Percentiles rank a stretch among this genome's conserved stretches.
Evolutionary conservation across 208 protist species (phyloP).

Genomic region (Naegleria lovaniensis): DNA sequence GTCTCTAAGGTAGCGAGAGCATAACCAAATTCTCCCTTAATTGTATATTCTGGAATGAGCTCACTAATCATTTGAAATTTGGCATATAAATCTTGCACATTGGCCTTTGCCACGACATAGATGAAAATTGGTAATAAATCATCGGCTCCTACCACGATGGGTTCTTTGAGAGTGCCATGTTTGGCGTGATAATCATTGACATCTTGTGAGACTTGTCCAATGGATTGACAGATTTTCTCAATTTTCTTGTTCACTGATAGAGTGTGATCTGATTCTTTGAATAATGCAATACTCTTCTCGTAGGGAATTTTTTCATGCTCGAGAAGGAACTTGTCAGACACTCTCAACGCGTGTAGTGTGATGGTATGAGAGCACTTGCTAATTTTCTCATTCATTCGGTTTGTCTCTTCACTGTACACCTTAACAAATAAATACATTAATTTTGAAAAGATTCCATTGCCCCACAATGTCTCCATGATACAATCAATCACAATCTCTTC

Average conservation of each 20-base stretch:
- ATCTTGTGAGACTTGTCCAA: not conserved
- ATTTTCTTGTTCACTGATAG: not conserved
- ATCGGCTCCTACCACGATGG: not conserved
- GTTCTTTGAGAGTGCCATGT: not conserved
- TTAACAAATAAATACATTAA: not conserved
- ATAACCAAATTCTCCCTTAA: not conserved
- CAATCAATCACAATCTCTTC: not conserved
- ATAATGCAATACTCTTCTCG: not conserved
- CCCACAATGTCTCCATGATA: not conserved
- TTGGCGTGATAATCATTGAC: not conserved
- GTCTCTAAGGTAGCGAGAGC: not conserved
- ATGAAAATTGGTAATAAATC: not conserved
- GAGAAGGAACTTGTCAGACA: not conserved
- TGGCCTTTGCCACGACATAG: not conserved
- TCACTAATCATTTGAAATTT: not conserved
- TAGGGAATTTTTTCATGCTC: not conserved
- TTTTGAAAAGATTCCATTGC: not conserved
- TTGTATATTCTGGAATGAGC: not conserved
- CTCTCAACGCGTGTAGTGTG: not conserved
- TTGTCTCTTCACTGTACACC: not conserved
- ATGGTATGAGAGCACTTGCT: not conserved
- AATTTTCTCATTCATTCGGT: not conserved
- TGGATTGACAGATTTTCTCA: not conserved
- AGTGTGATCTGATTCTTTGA: not conserved
- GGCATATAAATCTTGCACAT: not conserved